A percentile compares a stretch with the other conserved stretches of the same genome.
These are phyloP conservation scores for Deuterostichococcus epilithicus DNA, from an alignment of 139 green algal genomes.

Conservation along the genomic window DNA sequence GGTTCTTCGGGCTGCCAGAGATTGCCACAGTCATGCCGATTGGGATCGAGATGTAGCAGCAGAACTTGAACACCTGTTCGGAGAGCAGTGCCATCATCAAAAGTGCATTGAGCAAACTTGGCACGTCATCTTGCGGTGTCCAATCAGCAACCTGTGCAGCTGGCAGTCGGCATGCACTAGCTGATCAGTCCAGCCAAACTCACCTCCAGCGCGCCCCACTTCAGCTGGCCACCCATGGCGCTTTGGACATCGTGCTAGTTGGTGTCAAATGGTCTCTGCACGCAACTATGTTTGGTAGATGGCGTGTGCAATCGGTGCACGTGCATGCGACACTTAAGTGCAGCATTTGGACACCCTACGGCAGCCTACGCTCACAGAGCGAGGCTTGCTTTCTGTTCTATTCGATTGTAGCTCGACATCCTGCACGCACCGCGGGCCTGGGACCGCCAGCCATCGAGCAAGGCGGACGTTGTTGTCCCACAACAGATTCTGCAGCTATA, in stretches of 20 bases:
- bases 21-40: constrained; percentile 61
- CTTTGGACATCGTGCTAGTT: neutral
- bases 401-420: too few relatives aligned
- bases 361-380: too few relatives aligned
- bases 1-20: constrained; percentile 44
- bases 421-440: too few relatives aligned
- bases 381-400: too few relatives aligned
- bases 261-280: neutral
- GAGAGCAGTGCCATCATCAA: neutral
- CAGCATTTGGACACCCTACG: too few relatives aligned
- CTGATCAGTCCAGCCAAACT: neutral
- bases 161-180: too few relatives aligned
- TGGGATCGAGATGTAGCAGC: constrained; percentile 64
- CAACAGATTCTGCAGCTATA: too few relatives aligned
- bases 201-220: neutral
- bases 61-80: constrained; percentile 72
- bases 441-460: too few relatives aligned
- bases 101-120: neutral
- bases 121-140: neutral
- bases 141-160: neutral
- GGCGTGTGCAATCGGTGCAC: neutral
- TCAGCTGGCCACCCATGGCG: neutral
- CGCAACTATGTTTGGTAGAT: neutral
- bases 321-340: neutral
- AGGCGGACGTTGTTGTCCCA: too few relatives aligned